These are phyloP conservation scores for Metschnikowia shivogae DNA, from an alignment of 805 yeast species.

Conservation along the genomic window DNA sequence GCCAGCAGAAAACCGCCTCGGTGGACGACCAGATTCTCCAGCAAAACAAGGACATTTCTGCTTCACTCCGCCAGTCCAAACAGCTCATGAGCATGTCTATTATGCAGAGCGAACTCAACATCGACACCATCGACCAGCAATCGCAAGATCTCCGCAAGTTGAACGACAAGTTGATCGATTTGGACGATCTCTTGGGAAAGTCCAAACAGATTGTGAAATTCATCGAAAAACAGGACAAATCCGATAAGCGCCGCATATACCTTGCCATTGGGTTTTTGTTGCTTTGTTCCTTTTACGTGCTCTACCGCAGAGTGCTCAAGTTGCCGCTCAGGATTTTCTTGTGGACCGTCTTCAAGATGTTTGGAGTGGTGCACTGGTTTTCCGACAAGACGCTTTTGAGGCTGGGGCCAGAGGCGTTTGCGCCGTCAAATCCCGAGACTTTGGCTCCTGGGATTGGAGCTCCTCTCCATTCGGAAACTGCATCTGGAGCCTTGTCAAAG, in stretches of 20 bases:
- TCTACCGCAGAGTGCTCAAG: conserved; percentile 46
- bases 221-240: conserved; percentile 49
- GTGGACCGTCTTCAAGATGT: conserved; percentile 43
- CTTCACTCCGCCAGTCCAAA: conserved; percentile 44
- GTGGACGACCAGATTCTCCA: conserved; percentile 40
- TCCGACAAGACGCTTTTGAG: neutral
- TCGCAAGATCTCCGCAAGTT: conserved; percentile 37
- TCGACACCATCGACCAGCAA: conserved; percentile 46
- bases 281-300: conserved; percentile 45
- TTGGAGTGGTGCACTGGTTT: conserved; percentile 19
- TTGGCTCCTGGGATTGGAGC: no score
- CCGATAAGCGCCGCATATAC: conserved; percentile 47
- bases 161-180: conserved; percentile 38
- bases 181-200: conserved; percentile 37
- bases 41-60: conserved; percentile 45
- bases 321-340: conserved; percentile 41
- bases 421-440: no score
- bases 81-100: conserved; percentile 47
- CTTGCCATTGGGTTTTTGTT: conserved; percentile 43
- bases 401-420: no score
- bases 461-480: no score
- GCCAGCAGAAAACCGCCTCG: conserved; percentile 17
- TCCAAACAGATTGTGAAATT: conserved; percentile 46
- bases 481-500: no score
- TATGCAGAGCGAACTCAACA: conserved; percentile 48